These are phyloP conservation scores for Suhomyces ambrosiae DNA, from an alignment of 1,139 yeast species.

Conservation along the genomic window DNA sequence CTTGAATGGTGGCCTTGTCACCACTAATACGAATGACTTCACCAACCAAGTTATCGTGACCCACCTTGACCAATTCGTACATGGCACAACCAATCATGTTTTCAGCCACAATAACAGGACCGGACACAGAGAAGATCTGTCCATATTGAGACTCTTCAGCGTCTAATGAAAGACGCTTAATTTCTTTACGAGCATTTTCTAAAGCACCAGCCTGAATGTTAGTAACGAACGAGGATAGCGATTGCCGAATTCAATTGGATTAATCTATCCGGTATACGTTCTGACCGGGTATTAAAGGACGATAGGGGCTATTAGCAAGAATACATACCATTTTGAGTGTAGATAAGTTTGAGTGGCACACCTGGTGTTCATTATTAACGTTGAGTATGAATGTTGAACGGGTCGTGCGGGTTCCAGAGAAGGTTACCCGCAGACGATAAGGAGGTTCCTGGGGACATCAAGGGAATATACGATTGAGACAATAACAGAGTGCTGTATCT, in stretches of 20 bases:
- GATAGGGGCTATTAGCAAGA: background rate
- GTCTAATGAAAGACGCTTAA: constrained; percentile 80
- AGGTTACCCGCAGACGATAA: constrained; percentile 11
- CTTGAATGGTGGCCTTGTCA: constrained; percentile 97
- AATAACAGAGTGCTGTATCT: no score
- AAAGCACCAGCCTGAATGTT: constrained; percentile 83
- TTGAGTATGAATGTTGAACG: constrained; percentile 9
- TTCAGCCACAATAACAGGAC: constrained; percentile 97
- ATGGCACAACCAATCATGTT: constrained; percentile 99
- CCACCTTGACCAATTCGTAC: constrained; percentile 97
- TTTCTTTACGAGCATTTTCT: constrained; percentile 94
- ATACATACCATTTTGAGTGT: constrained; percentile 13
- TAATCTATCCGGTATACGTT: background rate
- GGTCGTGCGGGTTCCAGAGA: constrained; percentile 10
- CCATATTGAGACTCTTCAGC: constrained; percentile 85
- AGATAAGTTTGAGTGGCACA: constrained; percentile 8
- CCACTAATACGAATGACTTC: constrained; percentile 96
- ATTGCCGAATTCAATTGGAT: constrained; percentile 1
- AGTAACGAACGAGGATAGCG: constrained; percentile 15
- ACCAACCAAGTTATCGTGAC: constrained; percentile 95
- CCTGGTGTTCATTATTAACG: constrained; percentile 5
- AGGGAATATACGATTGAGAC: no score
- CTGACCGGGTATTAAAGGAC: background rate
- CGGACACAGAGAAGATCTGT: constrained; percentile 89
- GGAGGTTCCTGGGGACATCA: no score